These are phyloP conservation scores for Diaporthe helianthi DNA, from an alignment of 2,329 filamentous ascomycete species.

Conservation along the genomic window DNA sequence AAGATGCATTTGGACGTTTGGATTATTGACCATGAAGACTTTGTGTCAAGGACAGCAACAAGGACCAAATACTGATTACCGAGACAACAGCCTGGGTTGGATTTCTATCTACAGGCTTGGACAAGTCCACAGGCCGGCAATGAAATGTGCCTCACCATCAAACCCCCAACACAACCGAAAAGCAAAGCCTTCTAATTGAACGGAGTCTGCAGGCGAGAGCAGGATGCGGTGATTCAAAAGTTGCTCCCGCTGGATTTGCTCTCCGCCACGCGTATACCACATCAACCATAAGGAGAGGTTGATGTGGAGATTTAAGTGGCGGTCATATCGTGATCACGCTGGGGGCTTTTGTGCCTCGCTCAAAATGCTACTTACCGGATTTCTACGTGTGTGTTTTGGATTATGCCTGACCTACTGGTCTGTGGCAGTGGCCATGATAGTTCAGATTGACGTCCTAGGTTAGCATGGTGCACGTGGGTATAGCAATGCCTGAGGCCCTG, in stretches of 20 bases:
- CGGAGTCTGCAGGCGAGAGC: constrained; percentile 80
- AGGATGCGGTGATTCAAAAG: constrained; percentile 55
- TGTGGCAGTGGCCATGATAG: background rate
- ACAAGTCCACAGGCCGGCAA: background rate
- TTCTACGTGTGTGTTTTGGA: background rate
- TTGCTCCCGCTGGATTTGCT: constrained; percentile 61
- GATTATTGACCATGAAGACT: no score
- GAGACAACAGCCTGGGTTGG: background rate
- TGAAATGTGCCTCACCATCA: constrained; percentile 81
- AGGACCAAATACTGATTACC: no score
- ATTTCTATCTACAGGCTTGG: background rate
- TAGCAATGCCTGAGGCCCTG: constrained; percentile 18
- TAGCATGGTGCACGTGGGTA: constrained; percentile 24
- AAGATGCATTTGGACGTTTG: no score
- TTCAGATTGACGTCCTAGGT: constrained; percentile 3
- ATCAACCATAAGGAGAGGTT: constrained; percentile 75
- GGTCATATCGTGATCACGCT: constrained; percentile 44
- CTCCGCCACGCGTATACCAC: constrained; percentile 95
- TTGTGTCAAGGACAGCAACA: background rate
- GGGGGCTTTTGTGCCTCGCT: background rate
- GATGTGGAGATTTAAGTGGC: constrained; percentile 89
- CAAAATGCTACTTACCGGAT: constrained; percentile 24
- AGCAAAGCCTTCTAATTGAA: constrained; percentile 61
- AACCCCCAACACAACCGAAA: constrained; percentile 75
- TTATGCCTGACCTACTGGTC: background rate